Percentiles rank a stretch among this genome's conserved stretches.
phyloP scores from a whole-genome alignment of 306 rosid genomes.

The Carpinus viminea region DNA sequence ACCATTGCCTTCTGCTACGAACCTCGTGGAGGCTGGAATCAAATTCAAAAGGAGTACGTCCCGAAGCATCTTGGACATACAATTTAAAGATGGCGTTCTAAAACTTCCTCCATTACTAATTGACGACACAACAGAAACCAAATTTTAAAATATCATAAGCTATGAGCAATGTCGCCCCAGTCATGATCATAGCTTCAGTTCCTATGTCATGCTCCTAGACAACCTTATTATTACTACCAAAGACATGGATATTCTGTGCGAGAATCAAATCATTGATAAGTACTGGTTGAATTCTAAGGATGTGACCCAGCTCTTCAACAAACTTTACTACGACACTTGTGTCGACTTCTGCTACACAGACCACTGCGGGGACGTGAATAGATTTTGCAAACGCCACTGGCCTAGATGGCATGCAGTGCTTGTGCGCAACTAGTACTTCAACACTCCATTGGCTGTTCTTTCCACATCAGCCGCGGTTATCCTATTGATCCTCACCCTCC shows the following conservation, averaged over 20 bases:
- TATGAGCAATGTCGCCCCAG: constrained; percentile 25
- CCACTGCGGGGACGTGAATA: background rate
- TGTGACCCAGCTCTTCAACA: constrained; percentile 10
- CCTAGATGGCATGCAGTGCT: constrained; percentile 10
- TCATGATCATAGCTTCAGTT: background rate
- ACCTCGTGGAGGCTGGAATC: constrained; percentile 14
- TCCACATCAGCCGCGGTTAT: too few species aligned
- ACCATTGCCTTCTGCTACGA: constrained; percentile 10
- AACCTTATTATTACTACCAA: background rate
- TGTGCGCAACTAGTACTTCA: constrained; percentile 25
- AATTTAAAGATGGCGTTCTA: background rate
- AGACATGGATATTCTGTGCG: constrained; percentile 11
- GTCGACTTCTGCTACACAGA: background rate
- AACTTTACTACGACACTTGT: background rate
- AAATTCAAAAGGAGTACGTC: background rate
- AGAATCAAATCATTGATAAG: background rate
- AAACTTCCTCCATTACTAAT: constrained; percentile 10
- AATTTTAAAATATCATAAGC: constrained; percentile 17
- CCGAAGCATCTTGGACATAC: background rate
- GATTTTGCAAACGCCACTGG: background rate
- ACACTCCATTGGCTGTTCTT: constrained; percentile 16
- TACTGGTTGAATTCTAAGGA: constrained; percentile 14
- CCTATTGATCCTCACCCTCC: too few species aligned
- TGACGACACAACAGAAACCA: constrained; percentile 15
- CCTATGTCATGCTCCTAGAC: constrained; percentile 23